phyloP scores from a whole-genome alignment of 75 land plant genomes.

The Cryptomeria japonica region DNA sequence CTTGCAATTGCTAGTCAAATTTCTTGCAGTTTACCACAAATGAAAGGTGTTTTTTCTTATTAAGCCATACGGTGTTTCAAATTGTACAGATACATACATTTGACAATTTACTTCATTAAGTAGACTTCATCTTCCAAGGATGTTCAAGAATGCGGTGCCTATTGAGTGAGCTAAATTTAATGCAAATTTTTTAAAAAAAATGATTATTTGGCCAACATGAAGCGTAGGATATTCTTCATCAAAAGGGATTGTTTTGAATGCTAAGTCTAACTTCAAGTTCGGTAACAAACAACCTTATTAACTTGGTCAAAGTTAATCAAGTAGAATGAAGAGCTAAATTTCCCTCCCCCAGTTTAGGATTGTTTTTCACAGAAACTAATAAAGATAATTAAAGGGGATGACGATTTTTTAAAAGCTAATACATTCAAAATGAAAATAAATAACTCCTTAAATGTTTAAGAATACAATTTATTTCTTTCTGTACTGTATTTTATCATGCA shows the following conservation, averaged over 20 bases:
- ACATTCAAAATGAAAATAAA: background rate
- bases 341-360: background rate
- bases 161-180: background rate
- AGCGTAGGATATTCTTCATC: background rate
- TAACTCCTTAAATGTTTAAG: too few species aligned
- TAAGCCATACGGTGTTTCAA: background rate
- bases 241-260: background rate
- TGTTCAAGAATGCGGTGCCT: background rate
- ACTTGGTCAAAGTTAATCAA: background rate
- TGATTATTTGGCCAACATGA: background rate
- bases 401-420: background rate
- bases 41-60: background rate
- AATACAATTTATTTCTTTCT: too few species aligned
- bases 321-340: background rate
- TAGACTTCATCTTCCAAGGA: background rate
- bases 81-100: background rate
- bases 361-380: background rate
- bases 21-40: background rate
- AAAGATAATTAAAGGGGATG: background rate
- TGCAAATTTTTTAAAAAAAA: too few species aligned
- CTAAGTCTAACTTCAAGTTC: background rate
- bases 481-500: too few species aligned
- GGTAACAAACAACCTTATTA: background rate
- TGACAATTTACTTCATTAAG: background rate
- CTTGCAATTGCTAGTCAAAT: too few species aligned